These are phyloP conservation scores for Aspergillus ruber DNA, from an alignment of 2,329 filamentous ascomycete genomes.

Conservation along the genomic window DNA sequence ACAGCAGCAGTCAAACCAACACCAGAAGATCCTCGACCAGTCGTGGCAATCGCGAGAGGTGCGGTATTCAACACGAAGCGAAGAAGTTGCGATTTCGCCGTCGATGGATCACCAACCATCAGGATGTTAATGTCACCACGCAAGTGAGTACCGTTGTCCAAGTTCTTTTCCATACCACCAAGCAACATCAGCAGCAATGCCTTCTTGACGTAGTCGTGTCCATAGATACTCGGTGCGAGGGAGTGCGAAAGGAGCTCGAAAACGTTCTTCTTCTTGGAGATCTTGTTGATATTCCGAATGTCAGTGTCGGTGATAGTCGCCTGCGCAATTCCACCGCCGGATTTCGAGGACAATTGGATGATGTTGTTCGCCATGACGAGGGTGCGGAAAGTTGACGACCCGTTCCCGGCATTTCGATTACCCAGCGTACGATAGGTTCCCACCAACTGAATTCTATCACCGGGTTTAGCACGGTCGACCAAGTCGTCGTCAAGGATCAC, in stretches of 20 bases:
- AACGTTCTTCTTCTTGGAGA: conserved; percentile 87
- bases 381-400: conserved; percentile 91
- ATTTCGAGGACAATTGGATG: conserved; percentile 90
- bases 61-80: conserved; percentile 97
- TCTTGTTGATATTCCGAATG: conserved; percentile 97
- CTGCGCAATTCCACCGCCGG: conserved; percentile 86
- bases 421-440: conserved; percentile 91
- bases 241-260: conserved; percentile 92
- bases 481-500: conserved; percentile 95
- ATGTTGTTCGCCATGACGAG: conserved; percentile 91
- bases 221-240: conserved; percentile 90
- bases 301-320: conserved; percentile 92
- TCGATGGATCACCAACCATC: conserved; percentile 98
- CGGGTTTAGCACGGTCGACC: conserved; percentile 89
- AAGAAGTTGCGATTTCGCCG: conserved; percentile 94
- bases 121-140: conserved; percentile 98
- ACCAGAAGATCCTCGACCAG: conserved; percentile 90
- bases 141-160: conserved; percentile 95
- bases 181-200: conserved; percentile 92
- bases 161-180: conserved; percentile 94
- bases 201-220: conserved; percentile 96
- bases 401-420: conserved; percentile 85
- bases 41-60: conserved; percentile 92
- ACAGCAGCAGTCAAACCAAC: conserved; percentile 97
- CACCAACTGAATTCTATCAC: conserved; percentile 93